A percentile compares a stretch with the other conserved stretches of the same genome.
Evolutionary conservation across 2,329 filamentous ascomycete genomes (phyloP).

Genomic region (Exophiala bonariae): DNA sequence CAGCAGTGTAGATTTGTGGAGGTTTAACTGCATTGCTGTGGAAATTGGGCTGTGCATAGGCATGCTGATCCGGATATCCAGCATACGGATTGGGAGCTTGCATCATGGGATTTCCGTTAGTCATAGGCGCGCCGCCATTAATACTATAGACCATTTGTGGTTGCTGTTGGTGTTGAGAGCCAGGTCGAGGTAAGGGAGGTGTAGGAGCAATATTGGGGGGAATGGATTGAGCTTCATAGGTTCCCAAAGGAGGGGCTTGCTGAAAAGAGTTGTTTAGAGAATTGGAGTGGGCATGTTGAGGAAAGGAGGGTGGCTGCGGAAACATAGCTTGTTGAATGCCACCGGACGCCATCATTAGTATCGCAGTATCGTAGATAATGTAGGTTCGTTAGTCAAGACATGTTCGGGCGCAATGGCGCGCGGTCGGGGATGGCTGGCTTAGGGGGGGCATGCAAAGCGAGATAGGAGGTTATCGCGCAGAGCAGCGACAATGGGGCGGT

Average conservation of each 20-base stretch:
- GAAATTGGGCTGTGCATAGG: conserved; percentile 33
- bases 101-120: conserved; percentile 32
- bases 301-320: conserved; percentile 27
- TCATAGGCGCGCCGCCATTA: conserved; percentile 21
- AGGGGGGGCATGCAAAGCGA: no score
- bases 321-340: conserved; percentile 22
- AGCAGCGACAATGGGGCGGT: no score
- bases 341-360: conserved; percentile 23
- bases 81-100: conserved; percentile 37
- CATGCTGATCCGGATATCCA: conserved; percentile 42
- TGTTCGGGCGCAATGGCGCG: conserved; percentile 14
- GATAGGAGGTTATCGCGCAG: no score
- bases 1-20: conserved; percentile 63
- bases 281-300: conserved; percentile 26
- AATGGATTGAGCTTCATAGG: conserved; percentile 47
- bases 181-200: conserved; percentile 39
- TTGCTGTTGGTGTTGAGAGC: conserved; percentile 42
- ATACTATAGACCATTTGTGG: conserved; percentile 32
- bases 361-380: background rate
- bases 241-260: conserved; percentile 38
- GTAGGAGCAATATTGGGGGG: conserved; percentile 47
- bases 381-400: conserved; percentile 13
- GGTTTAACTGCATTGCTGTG: conserved; percentile 23
- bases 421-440: no score
- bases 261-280: conserved; percentile 35